Percentiles rank a stretch among this genome's conserved stretches.
These are phyloP conservation scores for Pachyrhizus erosus DNA, from an alignment of 306 rosid genomes.

Conservation along the genomic window DNA sequence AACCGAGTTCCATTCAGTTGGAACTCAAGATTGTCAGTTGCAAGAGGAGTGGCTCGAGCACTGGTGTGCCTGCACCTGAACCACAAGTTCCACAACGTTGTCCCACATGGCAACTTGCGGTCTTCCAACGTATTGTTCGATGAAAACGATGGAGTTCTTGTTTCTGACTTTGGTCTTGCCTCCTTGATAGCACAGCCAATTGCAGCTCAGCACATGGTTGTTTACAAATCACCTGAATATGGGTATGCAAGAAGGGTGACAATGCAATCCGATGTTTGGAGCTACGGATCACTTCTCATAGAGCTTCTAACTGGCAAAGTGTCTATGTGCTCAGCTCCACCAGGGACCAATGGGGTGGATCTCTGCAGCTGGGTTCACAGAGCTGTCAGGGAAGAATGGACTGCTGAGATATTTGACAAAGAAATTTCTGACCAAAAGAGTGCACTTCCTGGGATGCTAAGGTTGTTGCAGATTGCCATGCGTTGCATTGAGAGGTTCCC, in stretches of 20 bases:
- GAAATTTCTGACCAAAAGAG: constrained; percentile 57
- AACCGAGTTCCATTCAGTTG: constrained; percentile 66
- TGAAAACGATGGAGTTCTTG: constrained; percentile 56
- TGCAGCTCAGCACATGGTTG: constrained; percentile 67
- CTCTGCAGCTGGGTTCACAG: constrained; percentile 71
- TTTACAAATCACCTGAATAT: constrained; percentile 73
- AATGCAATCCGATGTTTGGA: constrained; percentile 76
- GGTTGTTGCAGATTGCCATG: constrained; percentile 72
- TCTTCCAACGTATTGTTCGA: constrained; percentile 71
- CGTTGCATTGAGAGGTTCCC: constrained; percentile 66
- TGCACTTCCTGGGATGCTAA: constrained; percentile 70
- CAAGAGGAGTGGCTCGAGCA: constrained; percentile 72
- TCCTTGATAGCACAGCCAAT: constrained; percentile 73
- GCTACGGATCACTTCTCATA: constrained; percentile 74
- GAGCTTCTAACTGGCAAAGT: constrained; percentile 82
- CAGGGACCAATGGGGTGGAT: constrained; percentile 61
- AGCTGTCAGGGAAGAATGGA: constrained; percentile 92
- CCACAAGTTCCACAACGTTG: constrained; percentile 40
- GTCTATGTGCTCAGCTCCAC: constrained; percentile 59
- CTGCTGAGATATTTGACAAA: constrained; percentile 78
- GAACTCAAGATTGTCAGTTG: constrained; percentile 67
- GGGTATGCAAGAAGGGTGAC: constrained; percentile 56
- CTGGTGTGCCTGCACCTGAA: constrained; percentile 74
- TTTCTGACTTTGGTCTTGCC: constrained; percentile 70
- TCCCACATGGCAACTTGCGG: constrained; percentile 83